Base-by-base conservation (phyloP, 78 protist species). In the Cavenderia fasciculata region DNA sequence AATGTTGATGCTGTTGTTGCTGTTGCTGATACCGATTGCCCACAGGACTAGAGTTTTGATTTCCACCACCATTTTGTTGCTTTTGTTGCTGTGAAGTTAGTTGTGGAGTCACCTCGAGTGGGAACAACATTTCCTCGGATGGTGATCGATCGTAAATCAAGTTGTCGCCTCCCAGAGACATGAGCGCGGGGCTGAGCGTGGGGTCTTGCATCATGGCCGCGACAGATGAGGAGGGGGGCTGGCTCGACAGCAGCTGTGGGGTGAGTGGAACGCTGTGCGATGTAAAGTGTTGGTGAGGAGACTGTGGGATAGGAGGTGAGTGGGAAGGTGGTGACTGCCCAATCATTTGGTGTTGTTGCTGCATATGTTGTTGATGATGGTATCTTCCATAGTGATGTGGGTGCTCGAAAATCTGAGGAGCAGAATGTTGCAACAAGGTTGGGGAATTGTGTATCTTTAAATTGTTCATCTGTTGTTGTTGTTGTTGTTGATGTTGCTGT, bases 131-230 rank as follows among this genome's bases (percentile, higher is more conserved):
- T 21, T 82, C 90, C 46, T 82, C 90, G 12, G 77, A 66, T 34
- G 90, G 78, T 38, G 90, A 82, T 33, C 72, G 90, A 68, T 82
- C n/a, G n/a, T n/a, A n/a, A n/a, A n/a, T 68, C 77, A 69, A 68
- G n/a, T 40, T 44, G n/a, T 63, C 38, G 72, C 47, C 33, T 36
- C 2, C 31, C 19, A 3, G 72, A 31, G 6, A 19, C 44, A 36
- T 19, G 19, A 4, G 38, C 72, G n/a, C n/a, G n/a, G n/a, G n/a
- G n/a, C n/a, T n/a, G 3, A 52, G 14, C 2, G 47, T 34, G 19
- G 65, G 21, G 38, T 73, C 82, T 18, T 41, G 19, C 82, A 73
- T 73, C 21, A 73, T 25, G 16, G 51, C 66, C 18, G 82, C 69
- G 4, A 47, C 38, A 18, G 54, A 54, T 54, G 68, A 66, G 29